phyloP scores from a whole-genome alignment of 495 filamentous ascomycete genomes.

The Sphaerosporella brunnea region DNA sequence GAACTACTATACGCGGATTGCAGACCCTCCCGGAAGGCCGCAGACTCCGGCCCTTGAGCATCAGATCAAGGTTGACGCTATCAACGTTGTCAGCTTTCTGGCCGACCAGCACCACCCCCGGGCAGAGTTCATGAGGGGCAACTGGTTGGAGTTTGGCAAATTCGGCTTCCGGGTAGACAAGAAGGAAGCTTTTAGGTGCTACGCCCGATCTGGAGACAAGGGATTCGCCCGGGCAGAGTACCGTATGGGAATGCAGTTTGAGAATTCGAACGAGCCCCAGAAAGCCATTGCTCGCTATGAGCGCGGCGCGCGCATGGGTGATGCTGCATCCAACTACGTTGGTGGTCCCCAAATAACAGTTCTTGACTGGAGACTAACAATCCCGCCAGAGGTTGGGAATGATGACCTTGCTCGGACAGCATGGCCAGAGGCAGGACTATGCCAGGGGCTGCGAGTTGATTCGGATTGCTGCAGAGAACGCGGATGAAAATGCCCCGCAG shows the following conservation, averaged over 20 bases:
- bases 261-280: slow-evolving; percentile 72
- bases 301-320: slow-evolving; percentile 52
- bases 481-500: slow-evolving; percentile 93
- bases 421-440: slow-evolving; percentile 70
- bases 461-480: slow-evolving; percentile 60
- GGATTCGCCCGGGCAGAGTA: slow-evolving; percentile 93
- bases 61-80: slow-evolving; percentile 67
- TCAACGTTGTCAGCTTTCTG: slow-evolving; percentile 78
- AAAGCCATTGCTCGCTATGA: slow-evolving; percentile 86
- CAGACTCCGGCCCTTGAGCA: slow-evolving; percentile 74
- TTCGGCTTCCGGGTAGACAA: slow-evolving; percentile 78
- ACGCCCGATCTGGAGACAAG: slow-evolving; percentile 66
- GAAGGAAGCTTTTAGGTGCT: slow-evolving; percentile 78
- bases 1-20: slow-evolving; percentile 46
- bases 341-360: slow-evolving; percentile 11
- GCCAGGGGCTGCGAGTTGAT: slow-evolving; percentile 63
- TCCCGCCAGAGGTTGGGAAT: slow-evolving; percentile 60
- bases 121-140: slow-evolving; percentile 83
- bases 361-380: background rate
- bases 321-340: slow-evolving; percentile 85
- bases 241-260: slow-evolving; percentile 94
- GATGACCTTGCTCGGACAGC: slow-evolving; percentile 91
- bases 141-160: slow-evolving; percentile 97
- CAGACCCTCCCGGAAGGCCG: slow-evolving; percentile 46
- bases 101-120: slow-evolving; percentile 84